Conservation (phyloP, 1,284 basidiomycete genomes). For the Cryptococcus sp. region DNA sequence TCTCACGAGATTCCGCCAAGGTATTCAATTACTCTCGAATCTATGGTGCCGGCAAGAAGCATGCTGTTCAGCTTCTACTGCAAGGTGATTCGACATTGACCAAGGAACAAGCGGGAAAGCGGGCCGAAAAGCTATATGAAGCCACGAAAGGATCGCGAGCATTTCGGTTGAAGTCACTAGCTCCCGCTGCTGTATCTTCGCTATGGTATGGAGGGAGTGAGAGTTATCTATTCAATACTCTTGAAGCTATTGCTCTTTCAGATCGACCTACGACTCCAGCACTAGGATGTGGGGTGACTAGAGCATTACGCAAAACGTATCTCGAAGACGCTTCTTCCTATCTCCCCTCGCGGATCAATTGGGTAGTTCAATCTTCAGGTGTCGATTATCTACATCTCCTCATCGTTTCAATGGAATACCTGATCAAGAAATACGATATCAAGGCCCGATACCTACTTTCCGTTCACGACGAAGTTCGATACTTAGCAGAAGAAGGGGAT, state of each 20-base stretch:
- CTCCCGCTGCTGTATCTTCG: constrained; percentile 49
- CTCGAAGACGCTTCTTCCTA: constrained; percentile 67
- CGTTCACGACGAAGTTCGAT: constrained; percentile 95
- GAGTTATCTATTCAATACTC: constrained; percentile 97
- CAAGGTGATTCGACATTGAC: constrained; percentile 81
- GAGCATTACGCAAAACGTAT: constrained; percentile 83
- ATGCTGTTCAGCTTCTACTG: constrained; percentile 82
- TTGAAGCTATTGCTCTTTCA: constrained; percentile 89
- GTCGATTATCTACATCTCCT: constrained; percentile 97
- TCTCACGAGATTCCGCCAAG: constrained; percentile 91
- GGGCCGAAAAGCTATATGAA: constrained; percentile 82
- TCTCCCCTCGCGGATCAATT: constrained; percentile 96
- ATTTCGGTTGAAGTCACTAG: constrained; percentile 49
- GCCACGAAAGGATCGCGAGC: constrained; percentile 92
- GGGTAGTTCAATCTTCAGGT: constrained; percentile 98
- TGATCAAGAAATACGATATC: constrained; percentile 77
- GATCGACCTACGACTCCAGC: constrained; percentile 87
- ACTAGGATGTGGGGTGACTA: constrained; percentile 88
- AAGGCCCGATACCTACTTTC: constrained; percentile 91
- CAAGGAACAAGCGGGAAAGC: constrained; percentile 69
- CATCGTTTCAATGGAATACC: constrained; percentile 90
- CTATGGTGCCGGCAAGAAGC: constrained; percentile 94
- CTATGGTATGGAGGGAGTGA: constrained; percentile 98
- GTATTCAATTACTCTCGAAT: constrained; percentile 99
- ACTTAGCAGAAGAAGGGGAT: constrained; percentile 85